Base-by-base conservation (phyloP, 768 basidiomycete species). In the Leucogyrophana mollusca region DNA sequence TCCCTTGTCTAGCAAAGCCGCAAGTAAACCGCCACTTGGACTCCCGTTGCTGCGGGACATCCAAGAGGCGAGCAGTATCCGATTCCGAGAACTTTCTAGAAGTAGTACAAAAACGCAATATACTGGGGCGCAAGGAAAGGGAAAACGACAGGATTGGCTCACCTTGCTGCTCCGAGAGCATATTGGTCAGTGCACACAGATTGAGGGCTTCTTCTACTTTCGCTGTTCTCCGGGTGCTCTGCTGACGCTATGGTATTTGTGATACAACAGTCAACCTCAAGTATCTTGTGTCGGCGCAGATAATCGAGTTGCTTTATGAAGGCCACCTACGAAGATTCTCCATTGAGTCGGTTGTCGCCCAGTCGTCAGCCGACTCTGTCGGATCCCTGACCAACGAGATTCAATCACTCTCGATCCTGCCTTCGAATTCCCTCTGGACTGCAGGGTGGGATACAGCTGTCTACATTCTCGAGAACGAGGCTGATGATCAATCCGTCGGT, bases 391-490 rank as follows among this genome's bases (percentile, higher is more conserved):
- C 73, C 33, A 55, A 63, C 32, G 62, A 66, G 27, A 56, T 89
- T 9, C 46, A 69, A 34, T 62, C 64, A 0, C 62, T 90, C 27
- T 74, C 75, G 20, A 51, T 87, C 18, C 56, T 62, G 43, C 39
- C 69, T 14, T 39, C 57, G 9, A 59, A 71, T 4, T 65, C 64
- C 47, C 61, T 87, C 30, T 90, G 84, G 83, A 73, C 71, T 4
- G 74, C 78, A 14, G 75, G 73, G 38, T 92, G 89, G 90, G 83
- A 90, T 56, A 79, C 82, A 6, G 62, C 60, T 11, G 76, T 90
- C 16, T 53, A 67, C 21, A 68, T 83, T 38, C 51, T 62, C 39
- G 67, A 63, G 37, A 66, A 62, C 22, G 50, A 47, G 20, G 40
- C 48, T 27, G 50, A 53, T 43, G 62, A 67, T 43, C 57, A 64